Percentiles rank a stretch among this genome's conserved stretches.
Conservation (phyloP, 139 green algal genomes). For the Ulvella scutata region DNA sequence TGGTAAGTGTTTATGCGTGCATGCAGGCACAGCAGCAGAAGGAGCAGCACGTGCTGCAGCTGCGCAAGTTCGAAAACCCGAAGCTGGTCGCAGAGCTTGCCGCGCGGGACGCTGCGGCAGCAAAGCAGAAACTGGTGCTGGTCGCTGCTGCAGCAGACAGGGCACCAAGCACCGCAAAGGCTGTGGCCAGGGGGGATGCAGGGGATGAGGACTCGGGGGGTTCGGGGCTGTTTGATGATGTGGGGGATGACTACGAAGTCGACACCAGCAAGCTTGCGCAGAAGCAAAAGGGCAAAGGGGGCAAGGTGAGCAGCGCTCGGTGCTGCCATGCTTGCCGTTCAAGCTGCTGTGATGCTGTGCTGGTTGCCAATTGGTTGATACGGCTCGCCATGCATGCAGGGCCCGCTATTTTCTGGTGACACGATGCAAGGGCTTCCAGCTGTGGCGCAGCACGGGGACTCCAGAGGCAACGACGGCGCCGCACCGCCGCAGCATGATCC, state of each 20-base stretch:
- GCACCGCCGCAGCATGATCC: too few relatives aligned
- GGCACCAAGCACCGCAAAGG: neutral
- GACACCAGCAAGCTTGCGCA: neutral
- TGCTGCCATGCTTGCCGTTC: too few relatives aligned
- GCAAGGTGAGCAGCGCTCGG: neutral
- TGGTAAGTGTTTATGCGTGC: neutral
- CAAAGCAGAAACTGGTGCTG: neutral
- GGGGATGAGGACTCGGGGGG: neutral
- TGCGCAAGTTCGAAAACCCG: neutral
- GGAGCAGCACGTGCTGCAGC: neutral
- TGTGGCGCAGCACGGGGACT: neutral
- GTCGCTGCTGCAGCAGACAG: neutral
- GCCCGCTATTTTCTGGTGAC: neutral
- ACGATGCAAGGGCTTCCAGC: neutral
- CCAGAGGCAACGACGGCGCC: neutral
- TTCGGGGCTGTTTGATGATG: neutral
- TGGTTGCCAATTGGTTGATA: too few relatives aligned
- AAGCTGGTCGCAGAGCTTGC: neutral
- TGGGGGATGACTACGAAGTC: conserved; percentile 1
- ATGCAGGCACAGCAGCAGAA: neutral
- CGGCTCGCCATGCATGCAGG: neutral
- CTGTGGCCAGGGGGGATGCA: too few relatives aligned
- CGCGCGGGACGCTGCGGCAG: neutral
- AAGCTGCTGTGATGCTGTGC: too few relatives aligned
- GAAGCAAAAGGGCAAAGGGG: neutral